phyloP scores from a whole-genome alignment of 192 early-diverging fungal species.

The Neocallimastix lanati region DNA sequence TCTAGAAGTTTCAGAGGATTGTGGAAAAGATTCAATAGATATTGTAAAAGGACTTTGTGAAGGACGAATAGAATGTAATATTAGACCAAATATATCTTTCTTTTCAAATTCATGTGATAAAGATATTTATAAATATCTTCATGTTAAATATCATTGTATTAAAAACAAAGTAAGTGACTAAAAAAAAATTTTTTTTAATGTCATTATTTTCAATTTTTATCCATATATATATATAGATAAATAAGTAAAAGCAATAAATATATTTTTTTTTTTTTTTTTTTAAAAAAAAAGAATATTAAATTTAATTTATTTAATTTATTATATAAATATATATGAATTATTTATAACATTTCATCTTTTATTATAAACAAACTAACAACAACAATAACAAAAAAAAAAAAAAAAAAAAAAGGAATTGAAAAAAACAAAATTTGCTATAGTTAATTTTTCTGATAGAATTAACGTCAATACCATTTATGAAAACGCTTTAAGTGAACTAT shows the following conservation, averaged over 20 bases:
- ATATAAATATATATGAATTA: no score
- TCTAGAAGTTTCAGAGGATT: neutral
- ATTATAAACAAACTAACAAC: no score
- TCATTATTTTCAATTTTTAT: no score
- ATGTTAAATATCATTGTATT: neutral
- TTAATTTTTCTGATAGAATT: neutral
- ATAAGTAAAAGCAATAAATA: no score
- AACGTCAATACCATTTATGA: neutral
- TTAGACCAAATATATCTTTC: neutral
- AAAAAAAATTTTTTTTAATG: no score
- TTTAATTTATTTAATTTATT: no score
- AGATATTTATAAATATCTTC: neutral
- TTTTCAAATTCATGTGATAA: neutral
- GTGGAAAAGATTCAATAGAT: neutral
- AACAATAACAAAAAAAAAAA: no score
- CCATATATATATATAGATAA: no score
- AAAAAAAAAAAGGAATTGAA: neutral
- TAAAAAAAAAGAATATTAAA: no score
- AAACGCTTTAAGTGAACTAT: neutral
- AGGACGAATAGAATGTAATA: neutral
- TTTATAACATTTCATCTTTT: no score
- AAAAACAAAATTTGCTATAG: neutral
- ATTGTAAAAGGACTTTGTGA: neutral
- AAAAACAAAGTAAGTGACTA: neutral
- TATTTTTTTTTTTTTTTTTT: no score